Evolutionary conservation across 2,329 filamentous ascomycete species (phyloP), one percentile per base, ranked within the genome.

Genomic region (Chrysoporthe deuterocubensis): DNA sequence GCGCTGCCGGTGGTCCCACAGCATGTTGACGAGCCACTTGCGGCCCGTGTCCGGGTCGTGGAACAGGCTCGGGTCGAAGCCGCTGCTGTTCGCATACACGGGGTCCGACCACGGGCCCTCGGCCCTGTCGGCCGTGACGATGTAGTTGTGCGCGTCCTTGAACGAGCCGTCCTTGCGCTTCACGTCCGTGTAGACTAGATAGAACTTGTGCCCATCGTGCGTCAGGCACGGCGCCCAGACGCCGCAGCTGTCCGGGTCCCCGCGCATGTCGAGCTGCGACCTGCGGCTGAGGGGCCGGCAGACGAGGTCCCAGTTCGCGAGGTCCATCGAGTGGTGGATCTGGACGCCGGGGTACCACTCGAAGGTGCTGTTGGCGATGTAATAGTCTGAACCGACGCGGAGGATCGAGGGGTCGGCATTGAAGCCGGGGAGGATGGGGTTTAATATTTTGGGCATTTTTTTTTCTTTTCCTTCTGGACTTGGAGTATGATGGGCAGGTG

Each of bases 161-260:
- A 89, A 89, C 2, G 84, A 86, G 14, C 88, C 88, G 71, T 90
- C 88, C 74, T 90, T 90, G 71, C 88, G 86, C 78, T 89, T 90
- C 18, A 90, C 87, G 72, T 90, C 87, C 0, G 87, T 89, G 75
- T 88, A 90, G 1, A 90, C 87, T 5, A 90, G 83, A 82, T 84
- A 90, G 76, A 89, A 90, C 65, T 78, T 82, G 2, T 83, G 79
- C 58, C 86, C 87, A 70, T 89, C 87, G 71, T 90, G 86, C 0
- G 83, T 86, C 26, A 90, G 80, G 72, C 88, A 90, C 0, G 88
- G 88, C 1, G 88, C 87, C 86, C 87, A 90, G n/a, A 90, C 78
- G 48, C 86, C 86, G 71, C 86, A 87, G 74, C 84, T 86, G 73
- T 88, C 85, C 0, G 86, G 85, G 72, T 87, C 79, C n/a, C 85